These are phyloP conservation scores for Pythium pyrilobum DNA, from an alignment of 352 stramenopile genomes.

Conservation along the genomic window DNA sequence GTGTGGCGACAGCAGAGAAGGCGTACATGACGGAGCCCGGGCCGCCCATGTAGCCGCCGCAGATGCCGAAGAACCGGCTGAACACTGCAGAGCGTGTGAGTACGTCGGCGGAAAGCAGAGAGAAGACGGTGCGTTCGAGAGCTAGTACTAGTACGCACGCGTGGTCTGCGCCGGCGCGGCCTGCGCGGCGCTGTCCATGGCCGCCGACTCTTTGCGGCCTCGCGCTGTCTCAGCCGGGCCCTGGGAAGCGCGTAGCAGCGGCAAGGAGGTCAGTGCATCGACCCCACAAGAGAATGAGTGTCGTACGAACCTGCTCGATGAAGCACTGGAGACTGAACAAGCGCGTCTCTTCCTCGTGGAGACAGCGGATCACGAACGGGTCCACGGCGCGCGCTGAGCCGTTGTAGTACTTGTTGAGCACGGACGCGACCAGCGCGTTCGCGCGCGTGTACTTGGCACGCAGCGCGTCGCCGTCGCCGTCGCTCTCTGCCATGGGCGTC, in stretches of 20 bases:
- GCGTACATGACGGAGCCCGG: constrained; percentile 58
- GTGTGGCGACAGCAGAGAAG: background rate
- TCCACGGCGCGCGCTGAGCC: constrained; percentile 61
- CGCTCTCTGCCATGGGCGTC: background rate
- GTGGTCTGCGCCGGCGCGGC: background rate
- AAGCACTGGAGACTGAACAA: constrained; percentile 72
- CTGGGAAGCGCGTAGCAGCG: constrained; percentile 7
- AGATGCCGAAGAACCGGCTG: constrained; percentile 37
- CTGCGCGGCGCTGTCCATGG: constrained; percentile 14
- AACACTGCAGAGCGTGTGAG: constrained; percentile 18
- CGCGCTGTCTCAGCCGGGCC: constrained; percentile 49
- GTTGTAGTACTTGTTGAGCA: constrained; percentile 79
- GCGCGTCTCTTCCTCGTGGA: constrained; percentile 46
- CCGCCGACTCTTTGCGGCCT: constrained; percentile 33
- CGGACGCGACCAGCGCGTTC: constrained; percentile 39
- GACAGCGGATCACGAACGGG: constrained; percentile 45
- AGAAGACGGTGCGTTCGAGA: background rate
- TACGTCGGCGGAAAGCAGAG: background rate
- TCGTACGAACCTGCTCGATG: constrained; percentile 45
- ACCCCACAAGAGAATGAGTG: too few species aligned
- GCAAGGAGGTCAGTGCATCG: background rate
- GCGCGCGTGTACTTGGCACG: constrained; percentile 39
- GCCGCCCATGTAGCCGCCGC: constrained; percentile 36
- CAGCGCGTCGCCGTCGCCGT: constrained; percentile 1
- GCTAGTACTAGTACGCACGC: too few species aligned